Evolutionary conservation across 176 grass and related monocot species (phyloP), one percentile per base, ranked within the genome.

Genomic region (Hordeum marinum): DNA sequence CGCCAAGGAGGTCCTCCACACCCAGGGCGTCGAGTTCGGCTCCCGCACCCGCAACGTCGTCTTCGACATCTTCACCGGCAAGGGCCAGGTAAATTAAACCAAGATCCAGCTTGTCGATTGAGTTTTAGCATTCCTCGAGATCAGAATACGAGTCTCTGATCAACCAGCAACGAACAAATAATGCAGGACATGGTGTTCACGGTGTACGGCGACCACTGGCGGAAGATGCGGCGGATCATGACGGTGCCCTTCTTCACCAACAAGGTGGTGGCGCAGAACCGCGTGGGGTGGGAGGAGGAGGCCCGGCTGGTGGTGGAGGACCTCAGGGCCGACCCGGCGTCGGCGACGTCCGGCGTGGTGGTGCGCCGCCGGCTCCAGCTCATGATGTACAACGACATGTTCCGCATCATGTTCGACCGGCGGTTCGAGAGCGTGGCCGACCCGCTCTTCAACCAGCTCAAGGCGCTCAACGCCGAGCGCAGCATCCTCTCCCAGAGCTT

Each of bases 341-440:
- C 54, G 20, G 89, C 89, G 0, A 71, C 81, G 1, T 66, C 77
- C 42, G 95, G 95, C 31, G 68, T 90, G 27, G 87, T 98, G 17
- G 65, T 97, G 39, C 82, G 95, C 23, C 72, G 75, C 31, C 36
- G 95, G 24, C 83, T 97, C 12, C 95, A 98, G 82, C 87, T 93
- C 12, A 94, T 98, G 92, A 98, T 98, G 95, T 98, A 98, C 90
- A 98, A 98, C 88, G 91, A 98, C 89, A 94, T 98, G 95, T 98
- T 93, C 82, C 87, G 95, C 65, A 98, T 98, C 92, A 98, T 98
- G 95, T 98, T 98, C 81, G 86, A 95, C 85, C 69, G 89, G 3
- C 66, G 95, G 1, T 98, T 98, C 81, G 90, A 88, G 15, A 86
- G 87, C 80, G 83, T 85, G 9, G 36, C 82, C 9, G 90, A 98